Base-by-base conservation (phyloP, 1,139 yeast species). In the Yamadazyma mexicana region DNA sequence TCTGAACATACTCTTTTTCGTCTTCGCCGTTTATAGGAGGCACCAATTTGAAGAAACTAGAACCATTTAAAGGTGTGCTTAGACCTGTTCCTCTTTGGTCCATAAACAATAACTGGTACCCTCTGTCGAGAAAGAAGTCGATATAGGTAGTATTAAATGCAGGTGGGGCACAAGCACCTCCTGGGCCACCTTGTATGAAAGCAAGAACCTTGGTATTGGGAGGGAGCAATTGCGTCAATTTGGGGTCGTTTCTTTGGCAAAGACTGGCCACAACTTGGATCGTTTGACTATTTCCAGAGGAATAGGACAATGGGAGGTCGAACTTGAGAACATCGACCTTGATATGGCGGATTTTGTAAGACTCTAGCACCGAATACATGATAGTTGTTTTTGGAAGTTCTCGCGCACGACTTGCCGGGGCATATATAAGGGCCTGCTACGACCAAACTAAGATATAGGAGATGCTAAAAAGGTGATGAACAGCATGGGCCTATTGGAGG, bases 41-140 rank as follows among this genome's bases (percentile, higher is more conserved):
- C 9, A 57, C 59, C 20, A 51, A 33, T 18, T 38, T 35, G 4
- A 44, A 39, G 29, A 75, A 48, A 1, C 65, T 56, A 1, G 44
- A 51, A 2, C 56, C 56, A 33, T 74, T 77, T 17, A 78, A 51
- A 0, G 79, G 71, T 1, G 73, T 60, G 36, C 79, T 72, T 27
- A 69, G 54, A 0, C 83, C 84, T 1, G 83, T 78, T 6, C 83
- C 84, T 51, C 84, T 60, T 54, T 79, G 84, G 54, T 79, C 84
- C 42, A 75, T 57, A 37, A 64, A 71, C 14, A 78, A 56, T 10
- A 79, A 67, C 39, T 69, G 73, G 48, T 69, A 77, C 0, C 75
- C 78, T 33, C 61, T 61, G 9, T 64, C 67, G 5, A 76, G 44
- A 18, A 77, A 56, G 9, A 61, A 59, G 24, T 71, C 66, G 7